These are phyloP conservation scores for Skeletonema costatum DNA, from an alignment of 108 stramenopile species.

Conservation along the genomic window DNA sequence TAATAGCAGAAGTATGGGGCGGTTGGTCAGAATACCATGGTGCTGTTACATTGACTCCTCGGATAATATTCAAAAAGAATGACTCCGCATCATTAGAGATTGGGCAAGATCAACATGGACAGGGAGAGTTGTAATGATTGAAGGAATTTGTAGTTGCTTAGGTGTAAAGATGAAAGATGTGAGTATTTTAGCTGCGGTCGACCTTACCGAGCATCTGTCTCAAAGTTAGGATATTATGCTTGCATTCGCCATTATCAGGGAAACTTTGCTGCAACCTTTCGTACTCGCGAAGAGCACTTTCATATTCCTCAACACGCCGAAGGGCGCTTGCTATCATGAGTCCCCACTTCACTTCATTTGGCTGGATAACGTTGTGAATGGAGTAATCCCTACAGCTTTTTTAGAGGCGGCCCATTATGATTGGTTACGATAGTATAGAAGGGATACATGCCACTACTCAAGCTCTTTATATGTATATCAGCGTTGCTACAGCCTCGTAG, in stretches of 20 bases:
- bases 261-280: slow-evolving; percentile 37
- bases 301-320: slow-evolving; percentile 66
- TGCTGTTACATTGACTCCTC: slow-evolving; percentile 36
- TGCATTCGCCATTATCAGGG: slow-evolving; percentile 20
- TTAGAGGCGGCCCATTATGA: no score
- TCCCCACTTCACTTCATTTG: slow-evolving; percentile 90
- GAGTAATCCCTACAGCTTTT: no score
- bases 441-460: no score
- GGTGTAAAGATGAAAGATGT: neutral
- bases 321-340: slow-evolving; percentile 87
- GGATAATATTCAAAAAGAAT: slow-evolving; percentile 30
- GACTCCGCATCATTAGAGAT: neutral
- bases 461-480: no score
- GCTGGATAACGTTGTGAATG: slow-evolving; percentile 87
- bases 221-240: slow-evolving; percentile 59
- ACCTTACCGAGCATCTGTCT: slow-evolving; percentile 54
- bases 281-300: slow-evolving; percentile 69
- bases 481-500: no score
- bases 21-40: slow-evolving; percentile 41
- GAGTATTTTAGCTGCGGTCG: neutral
- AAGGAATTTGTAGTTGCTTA: neutral
- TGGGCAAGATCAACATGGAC: neutral
- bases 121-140: neutral
- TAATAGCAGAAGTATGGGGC: slow-evolving; percentile 19
- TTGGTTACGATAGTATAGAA: no score